Evolutionary conservation across 331 rosid species (phyloP).

Genomic region (Rosa hybrid): DNA sequence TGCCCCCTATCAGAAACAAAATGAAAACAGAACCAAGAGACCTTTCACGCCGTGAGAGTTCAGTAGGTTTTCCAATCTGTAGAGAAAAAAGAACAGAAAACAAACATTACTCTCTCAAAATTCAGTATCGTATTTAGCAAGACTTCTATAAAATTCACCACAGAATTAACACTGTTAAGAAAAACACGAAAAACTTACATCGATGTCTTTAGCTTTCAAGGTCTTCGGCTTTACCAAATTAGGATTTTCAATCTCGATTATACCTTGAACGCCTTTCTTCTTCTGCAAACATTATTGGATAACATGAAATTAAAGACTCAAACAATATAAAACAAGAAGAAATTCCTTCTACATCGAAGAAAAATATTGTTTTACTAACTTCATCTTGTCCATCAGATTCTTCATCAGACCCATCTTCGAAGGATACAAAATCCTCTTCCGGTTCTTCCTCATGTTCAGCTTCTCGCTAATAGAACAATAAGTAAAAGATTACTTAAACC

Average conservation of each 20-base stretch:
- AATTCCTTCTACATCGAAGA: constrained; percentile 9
- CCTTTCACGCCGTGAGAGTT: constrained; percentile 83
- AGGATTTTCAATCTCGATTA: constrained; percentile 74
- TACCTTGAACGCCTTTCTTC: constrained; percentile 59
- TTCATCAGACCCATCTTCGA: constrained; percentile 49
- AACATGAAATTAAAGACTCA: neutral
- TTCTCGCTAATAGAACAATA: constrained; percentile 39
- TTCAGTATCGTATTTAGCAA: neutral
- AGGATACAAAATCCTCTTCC: constrained; percentile 31
- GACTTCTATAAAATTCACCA: neutral
- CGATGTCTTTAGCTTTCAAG: constrained; percentile 53
- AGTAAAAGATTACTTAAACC: neutral
- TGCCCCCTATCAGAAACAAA: neutral
- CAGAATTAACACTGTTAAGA: neutral
- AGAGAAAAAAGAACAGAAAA: constrained; percentile 3
- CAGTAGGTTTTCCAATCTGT: constrained; percentile 56
- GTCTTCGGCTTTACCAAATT: constrained; percentile 54
- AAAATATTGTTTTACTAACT: constrained; percentile 38
- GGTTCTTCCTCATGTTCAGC: constrained; percentile 37
- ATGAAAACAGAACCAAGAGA: constrained; percentile 10
- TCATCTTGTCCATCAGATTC: constrained; percentile 46
- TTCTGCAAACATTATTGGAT: constrained; percentile 39
- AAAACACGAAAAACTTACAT: constrained; percentile 42
- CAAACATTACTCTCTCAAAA: neutral
- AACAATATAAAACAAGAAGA: constrained; percentile 7